Percentiles rank a stretch among this genome's conserved stretches.
These are phyloP conservation scores for Piedraia hortae DNA, from an alignment of 2,329 filamentous ascomycete genomes.

Conservation along the genomic window DNA sequence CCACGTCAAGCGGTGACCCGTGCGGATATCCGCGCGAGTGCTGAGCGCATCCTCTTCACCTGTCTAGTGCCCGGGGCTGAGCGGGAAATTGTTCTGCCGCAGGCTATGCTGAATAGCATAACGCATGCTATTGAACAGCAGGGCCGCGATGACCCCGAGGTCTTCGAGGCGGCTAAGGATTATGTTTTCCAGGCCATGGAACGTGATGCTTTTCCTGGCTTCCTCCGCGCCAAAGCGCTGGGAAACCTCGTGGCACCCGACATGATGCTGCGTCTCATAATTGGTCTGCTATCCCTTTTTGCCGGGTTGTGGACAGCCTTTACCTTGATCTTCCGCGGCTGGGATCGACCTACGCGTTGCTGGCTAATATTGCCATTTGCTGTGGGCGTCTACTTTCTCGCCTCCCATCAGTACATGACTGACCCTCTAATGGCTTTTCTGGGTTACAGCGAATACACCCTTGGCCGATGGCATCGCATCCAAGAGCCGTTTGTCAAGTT, in stretches of 20 bases:
- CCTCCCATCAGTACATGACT: constrained; percentile 84
- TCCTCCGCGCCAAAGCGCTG: constrained; percentile 77
- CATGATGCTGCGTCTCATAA: constrained; percentile 56
- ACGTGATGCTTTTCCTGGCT: constrained; percentile 92
- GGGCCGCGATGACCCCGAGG: constrained; percentile 80
- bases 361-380: constrained; percentile 90
- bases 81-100: constrained; percentile 79
- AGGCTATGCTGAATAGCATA: constrained; percentile 62
- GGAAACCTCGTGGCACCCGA: constrained; percentile 87
- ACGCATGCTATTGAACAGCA: constrained; percentile 72
- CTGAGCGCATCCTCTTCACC: constrained; percentile 97
- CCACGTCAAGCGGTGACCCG: constrained; percentile 62
- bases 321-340: constrained; percentile 71
- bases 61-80: constrained; percentile 87
- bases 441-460: constrained; percentile 90
- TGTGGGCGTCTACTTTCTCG: constrained; percentile 63
- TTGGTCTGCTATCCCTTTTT: constrained; percentile 69
- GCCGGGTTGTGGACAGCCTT: constrained; percentile 86
- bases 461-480: constrained; percentile 70
- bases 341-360: constrained; percentile 42
- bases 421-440: constrained; percentile 71
- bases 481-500: constrained; percentile 60
- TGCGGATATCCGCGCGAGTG: constrained; percentile 71
- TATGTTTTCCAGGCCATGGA: constrained; percentile 99
- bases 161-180: constrained; percentile 93